Evolutionary conservation across 176 grass and related monocot genomes (phyloP).

Genomic region (Musa acuminata): DNA sequence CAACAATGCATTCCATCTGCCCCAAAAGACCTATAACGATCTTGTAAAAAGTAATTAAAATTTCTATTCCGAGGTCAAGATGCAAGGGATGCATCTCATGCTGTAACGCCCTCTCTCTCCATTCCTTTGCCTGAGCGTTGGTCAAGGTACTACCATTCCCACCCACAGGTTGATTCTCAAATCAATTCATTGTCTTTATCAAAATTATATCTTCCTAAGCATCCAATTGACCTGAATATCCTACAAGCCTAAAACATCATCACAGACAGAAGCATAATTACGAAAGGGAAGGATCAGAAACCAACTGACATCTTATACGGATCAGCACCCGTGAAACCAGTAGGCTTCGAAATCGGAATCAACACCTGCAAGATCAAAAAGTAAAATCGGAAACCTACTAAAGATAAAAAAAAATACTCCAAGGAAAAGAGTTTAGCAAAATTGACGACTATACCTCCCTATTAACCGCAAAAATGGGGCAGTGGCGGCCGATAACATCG

Average conservation of each 20-base stretch:
- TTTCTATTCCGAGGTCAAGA: no score
- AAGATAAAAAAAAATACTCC: background rate
- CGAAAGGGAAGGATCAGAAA: background rate
- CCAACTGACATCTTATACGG: constrained; percentile 80
- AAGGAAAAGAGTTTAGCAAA: background rate
- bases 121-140: no score
- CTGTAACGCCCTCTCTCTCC: no score
- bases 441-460: constrained; percentile 51
- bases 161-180: no score
- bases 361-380: constrained; percentile 46
- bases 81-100: no score
- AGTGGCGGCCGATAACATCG: constrained; percentile 87
- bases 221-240: no score
- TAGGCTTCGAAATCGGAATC: constrained; percentile 86
- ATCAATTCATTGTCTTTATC: background rate
- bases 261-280: constrained; percentile 1
- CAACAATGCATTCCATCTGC: no score
- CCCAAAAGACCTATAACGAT: no score
- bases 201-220: background rate
- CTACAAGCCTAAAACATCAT: background rate
- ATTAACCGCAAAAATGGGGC: constrained; percentile 81
- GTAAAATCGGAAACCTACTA: background rate
- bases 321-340: constrained; percentile 82
- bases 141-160: no score
- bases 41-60: no score